phyloP scores from a whole-genome alignment of 139 green algal genomes.

The Chlamydomonas asymmetrica region DNA sequence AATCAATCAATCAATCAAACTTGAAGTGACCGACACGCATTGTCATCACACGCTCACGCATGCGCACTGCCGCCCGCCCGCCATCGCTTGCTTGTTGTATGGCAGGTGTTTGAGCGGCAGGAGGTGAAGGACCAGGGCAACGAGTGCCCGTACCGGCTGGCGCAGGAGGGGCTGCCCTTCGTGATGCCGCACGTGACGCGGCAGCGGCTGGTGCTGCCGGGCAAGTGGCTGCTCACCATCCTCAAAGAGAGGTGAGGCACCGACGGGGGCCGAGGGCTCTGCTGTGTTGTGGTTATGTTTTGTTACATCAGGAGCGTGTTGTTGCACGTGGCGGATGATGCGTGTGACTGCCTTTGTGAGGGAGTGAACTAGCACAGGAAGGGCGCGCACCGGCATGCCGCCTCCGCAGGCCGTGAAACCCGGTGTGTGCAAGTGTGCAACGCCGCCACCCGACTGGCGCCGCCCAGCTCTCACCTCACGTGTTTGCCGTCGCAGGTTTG shows the following conservation, averaged over 20 bases:
- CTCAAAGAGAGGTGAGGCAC: not conserved
- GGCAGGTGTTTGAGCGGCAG: conserved; percentile 86
- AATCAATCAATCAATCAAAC: too few species aligned
- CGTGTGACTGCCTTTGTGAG: too few species aligned
- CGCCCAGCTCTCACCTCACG: too few species aligned
- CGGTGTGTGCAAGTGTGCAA: too few species aligned
- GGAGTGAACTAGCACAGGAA: too few species aligned
- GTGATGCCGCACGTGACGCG: conserved; percentile 80
- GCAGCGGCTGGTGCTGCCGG: conserved; percentile 49
- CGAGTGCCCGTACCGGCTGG: conserved; percentile 89
- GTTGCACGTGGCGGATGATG: too few species aligned
- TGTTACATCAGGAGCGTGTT: too few species aligned
- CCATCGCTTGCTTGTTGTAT: conserved; percentile 1
- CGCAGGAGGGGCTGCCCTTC: conserved; percentile 85
- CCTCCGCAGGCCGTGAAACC: too few species aligned
- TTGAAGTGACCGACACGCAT: too few species aligned
- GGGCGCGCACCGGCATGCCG: too few species aligned
- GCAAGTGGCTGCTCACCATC: conserved; percentile 9
- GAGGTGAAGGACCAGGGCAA: conserved; percentile 50
- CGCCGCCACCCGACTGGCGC: too few species aligned
- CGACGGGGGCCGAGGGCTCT: not conserved
- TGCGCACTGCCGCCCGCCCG: not conserved
- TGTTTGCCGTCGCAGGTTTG: too few species aligned
- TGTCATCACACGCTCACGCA: not conserved
- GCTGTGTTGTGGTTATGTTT: not conserved